Base-by-base conservation (phyloP, 352 stramenopile species). In the Globisporangium paroecandrum region DNA sequence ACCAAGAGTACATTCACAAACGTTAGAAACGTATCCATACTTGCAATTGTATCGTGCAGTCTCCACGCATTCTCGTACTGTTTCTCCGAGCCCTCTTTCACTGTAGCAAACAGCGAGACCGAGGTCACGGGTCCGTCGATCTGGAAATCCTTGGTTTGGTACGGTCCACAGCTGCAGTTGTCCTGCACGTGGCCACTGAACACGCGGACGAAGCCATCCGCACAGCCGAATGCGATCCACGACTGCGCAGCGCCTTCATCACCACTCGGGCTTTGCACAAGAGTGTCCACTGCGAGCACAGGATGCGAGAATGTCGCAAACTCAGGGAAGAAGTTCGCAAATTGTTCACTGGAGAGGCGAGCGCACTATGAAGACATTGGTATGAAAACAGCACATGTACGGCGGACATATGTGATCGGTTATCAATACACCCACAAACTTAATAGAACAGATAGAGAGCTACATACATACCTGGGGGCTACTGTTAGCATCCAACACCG, bases 291-390 rank as follows among this genome's bases (percentile, higher is more conserved):
- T 4, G 77, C 69, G 38, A 93, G 55, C 24, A 91, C 77, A 0
- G 79, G 81, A 56, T 87, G 75, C 15, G 68, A 62, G 58, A 93
- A 91, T 18, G 77, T 64, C 4, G 71, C 80, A 54, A 94, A 80
- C 47, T 92, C 82, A 10, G 86, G 83, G 64, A 94, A 91, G 61
- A 90, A 94, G 0, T 53, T 36, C 12, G 76, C 78, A 60, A 94
- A 90, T 22, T 91, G 83, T 10, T 89, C 78, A 24, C 78, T 88
- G 8, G 76, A 63, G 34, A 94, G 68, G 3, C 81, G 82, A 53
- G 73, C 62, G 43, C 81, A 92, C 64, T 81, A 43, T 9, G n/a
- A 20, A 20, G 10, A 63, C 3, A 54, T 43, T 18, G 6, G 7
- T 4, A 38, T 36, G 13, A 9, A 10, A 51, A 8, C 18, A n/a